Conservation (phyloP, 169 alveolate genomes). For the Plasmodium falciparum region DNA sequence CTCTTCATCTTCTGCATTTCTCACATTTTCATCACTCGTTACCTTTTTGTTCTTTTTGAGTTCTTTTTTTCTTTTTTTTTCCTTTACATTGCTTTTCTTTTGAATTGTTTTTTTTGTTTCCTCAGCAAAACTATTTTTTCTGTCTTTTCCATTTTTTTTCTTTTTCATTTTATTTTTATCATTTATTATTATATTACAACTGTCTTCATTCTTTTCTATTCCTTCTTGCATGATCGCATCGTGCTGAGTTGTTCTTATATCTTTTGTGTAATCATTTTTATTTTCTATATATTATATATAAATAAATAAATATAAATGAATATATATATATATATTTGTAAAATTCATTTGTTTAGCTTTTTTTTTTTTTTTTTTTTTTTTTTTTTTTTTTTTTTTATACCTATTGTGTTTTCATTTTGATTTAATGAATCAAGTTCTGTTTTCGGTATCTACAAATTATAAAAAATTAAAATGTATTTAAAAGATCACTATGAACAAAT, state of each 20-base stretch:
- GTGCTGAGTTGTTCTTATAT: neutral
- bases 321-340: neutral
- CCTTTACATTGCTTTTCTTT: constrained; percentile 25
- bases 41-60: constrained; percentile 20
- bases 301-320: too few species aligned
- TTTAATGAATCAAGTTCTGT: constrained; percentile 32
- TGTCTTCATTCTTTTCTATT: neutral
- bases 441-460: constrained; percentile 49
- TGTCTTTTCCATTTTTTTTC: neutral
- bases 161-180: constrained; percentile 13
- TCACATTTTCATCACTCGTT: neutral
- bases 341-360: neutral
- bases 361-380: too few species aligned
- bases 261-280: neutral
- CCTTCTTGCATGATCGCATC: neutral
- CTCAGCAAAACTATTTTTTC: constrained; percentile 21
- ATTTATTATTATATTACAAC: neutral
- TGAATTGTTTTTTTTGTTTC: constrained; percentile 40
- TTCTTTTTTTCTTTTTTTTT: constrained; percentile 16
- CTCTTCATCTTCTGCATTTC: neutral
- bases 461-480: neutral
- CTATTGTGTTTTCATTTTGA: neutral
- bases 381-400: too few species aligned
- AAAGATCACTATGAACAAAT: neutral
- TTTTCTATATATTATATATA: too few species aligned